Evolutionary conservation across 1,139 yeast genomes (phyloP).

Genomic region (Zhuliangozyma blackwelliae): DNA sequence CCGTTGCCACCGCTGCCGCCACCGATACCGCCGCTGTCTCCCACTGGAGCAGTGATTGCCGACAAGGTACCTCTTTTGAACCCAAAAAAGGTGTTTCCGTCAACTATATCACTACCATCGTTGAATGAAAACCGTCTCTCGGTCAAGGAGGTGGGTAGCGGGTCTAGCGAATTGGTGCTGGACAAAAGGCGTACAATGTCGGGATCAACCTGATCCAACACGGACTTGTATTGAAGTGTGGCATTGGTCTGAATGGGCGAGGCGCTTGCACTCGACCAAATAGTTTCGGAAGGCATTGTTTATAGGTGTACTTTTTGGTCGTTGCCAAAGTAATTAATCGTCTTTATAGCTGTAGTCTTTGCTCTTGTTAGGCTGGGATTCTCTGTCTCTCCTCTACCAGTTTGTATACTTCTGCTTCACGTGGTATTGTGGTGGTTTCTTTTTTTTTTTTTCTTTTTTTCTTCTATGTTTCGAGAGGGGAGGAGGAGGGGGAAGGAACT

Average conservation of each 20-base stretch:
- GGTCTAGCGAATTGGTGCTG: constrained; percentile 6
- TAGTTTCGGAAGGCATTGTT: constrained; percentile 26
- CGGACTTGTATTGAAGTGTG: constrained; percentile 25
- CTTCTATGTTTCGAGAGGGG: no score
- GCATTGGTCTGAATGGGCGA: constrained; percentile 24
- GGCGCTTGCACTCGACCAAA: constrained; percentile 30
- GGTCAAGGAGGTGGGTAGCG: constrained; percentile 4
- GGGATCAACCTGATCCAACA: constrained; percentile 39
- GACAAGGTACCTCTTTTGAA: constrained; percentile 47
- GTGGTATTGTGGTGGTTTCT: no score
- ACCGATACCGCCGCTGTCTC: constrained; percentile 8
- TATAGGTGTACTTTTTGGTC: no score
- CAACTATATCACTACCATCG: constrained; percentile 45
- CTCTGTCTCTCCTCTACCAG: no score
- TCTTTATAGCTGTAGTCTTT: no score
- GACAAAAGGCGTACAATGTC: constrained; percentile 43
- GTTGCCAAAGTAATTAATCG: no score
- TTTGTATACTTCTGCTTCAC: no score
- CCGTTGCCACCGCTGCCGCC: constrained; percentile 2
- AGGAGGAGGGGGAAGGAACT: no score
- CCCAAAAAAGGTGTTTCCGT: constrained; percentile 36
- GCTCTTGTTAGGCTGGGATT: no score
- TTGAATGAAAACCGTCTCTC: constrained; percentile 35
- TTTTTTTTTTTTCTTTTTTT: no score
- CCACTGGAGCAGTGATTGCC: constrained; percentile 41